A percentile compares a stretch with the other conserved stretches of the same genome.
These are phyloP conservation scores for Jacaranda mimosifolia DNA, from an alignment of 257 asterid genomes.

Conservation along the genomic window DNA sequence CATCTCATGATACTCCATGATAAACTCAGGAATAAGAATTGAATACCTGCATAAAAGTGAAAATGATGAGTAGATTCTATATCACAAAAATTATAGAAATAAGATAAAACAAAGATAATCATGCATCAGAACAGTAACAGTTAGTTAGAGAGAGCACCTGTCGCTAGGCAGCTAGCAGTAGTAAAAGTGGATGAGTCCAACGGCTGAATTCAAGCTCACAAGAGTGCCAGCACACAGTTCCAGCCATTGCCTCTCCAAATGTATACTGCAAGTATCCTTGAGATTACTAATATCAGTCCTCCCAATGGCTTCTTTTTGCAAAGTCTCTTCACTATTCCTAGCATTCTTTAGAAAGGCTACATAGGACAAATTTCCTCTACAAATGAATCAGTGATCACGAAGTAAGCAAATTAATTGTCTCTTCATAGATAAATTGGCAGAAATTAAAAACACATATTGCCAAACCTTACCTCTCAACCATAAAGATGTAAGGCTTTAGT, in stretches of 20 bases:
- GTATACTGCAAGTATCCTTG: constrained; percentile 63
- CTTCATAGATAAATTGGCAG: too few species aligned
- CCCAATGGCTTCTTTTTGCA: constrained; percentile 98
- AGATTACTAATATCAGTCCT: constrained; percentile 97
- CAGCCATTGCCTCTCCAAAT: constrained; percentile 64
- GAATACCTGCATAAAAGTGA: constrained; percentile 95
- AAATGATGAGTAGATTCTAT: too few species aligned
- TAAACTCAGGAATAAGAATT: constrained; percentile 95
- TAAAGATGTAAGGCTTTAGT: too few species aligned
- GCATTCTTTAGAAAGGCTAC: too few species aligned
- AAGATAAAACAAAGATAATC: neutral
- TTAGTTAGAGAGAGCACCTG: constrained; percentile 59
- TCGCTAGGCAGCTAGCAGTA: constrained; percentile 98
- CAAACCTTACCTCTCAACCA: too few species aligned
- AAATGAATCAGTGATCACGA: too few species aligned
- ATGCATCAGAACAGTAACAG: constrained; percentile 14
- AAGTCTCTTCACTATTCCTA: too few species aligned
- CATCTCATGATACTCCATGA: constrained; percentile 86
- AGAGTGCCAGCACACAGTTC: constrained; percentile 89
- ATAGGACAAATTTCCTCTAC: too few species aligned
- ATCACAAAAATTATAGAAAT: constrained; percentile 22
- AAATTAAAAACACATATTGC: too few species aligned
- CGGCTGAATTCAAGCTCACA: constrained; percentile 99
- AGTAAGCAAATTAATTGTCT: too few species aligned
- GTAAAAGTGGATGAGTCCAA: constrained; percentile 97